These are phyloP conservation scores for Malassezia pachydermatis DNA, from an alignment of 1,284 basidiomycete species.

Conservation along the genomic window DNA sequence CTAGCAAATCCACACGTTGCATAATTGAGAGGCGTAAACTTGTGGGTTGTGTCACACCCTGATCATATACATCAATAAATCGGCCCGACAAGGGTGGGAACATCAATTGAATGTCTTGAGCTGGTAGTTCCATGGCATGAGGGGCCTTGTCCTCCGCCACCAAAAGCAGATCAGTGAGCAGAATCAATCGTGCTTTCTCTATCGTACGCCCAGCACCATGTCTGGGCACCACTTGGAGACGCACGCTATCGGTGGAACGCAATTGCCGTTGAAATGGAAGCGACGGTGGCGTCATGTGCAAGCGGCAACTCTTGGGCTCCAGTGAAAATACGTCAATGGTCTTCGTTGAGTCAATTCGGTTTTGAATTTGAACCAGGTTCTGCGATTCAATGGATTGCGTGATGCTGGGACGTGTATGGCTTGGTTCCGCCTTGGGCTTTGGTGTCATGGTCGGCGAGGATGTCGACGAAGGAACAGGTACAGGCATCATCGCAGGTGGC, in stretches of 20 bases:
- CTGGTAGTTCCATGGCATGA: constrained; percentile 20
- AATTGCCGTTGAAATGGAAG: constrained; percentile 72
- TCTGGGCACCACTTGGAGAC: background rate
- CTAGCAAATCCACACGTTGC: constrained; percentile 70
- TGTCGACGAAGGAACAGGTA: too few species aligned
- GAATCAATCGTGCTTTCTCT: constrained; percentile 58
- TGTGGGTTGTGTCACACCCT: constrained; percentile 53
- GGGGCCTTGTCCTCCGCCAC: constrained; percentile 52
- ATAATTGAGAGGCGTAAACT: constrained; percentile 70
- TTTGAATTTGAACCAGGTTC: constrained; percentile 60
- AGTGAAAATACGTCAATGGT: constrained; percentile 93
- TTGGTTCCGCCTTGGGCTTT: too few species aligned
- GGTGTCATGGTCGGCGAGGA: background rate
- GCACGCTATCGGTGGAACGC: constrained; percentile 58
- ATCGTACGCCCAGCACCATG: background rate
- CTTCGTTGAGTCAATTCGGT: constrained; percentile 63
- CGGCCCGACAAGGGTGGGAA: constrained; percentile 95
- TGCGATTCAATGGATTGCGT: constrained; percentile 4
- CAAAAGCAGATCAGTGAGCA: constrained; percentile 84
- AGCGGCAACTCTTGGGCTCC: constrained; percentile 74
- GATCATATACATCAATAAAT: constrained; percentile 52
- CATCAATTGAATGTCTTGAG: constrained; percentile 72
- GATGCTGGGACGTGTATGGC: too few species aligned
- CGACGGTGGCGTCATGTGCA: constrained; percentile 75
- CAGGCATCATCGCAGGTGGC: too few species aligned